Evolutionary conservation across 2,329 filamentous ascomycete species (phyloP).

Genomic region (Fusarium sp.): DNA sequence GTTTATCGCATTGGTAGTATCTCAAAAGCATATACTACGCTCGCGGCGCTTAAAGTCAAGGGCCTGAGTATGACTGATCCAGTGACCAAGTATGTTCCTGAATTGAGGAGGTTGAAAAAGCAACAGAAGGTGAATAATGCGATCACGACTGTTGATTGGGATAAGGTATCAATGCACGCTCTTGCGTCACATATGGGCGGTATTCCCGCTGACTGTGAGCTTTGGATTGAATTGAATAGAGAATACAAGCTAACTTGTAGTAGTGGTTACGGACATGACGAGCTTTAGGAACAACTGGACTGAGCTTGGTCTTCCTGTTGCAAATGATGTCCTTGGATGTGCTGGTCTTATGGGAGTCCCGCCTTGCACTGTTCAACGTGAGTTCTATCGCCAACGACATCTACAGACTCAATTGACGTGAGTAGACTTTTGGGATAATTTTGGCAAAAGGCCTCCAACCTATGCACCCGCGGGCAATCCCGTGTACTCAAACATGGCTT

Average conservation of each 20-base stretch:
- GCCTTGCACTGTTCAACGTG: constrained; percentile 3
- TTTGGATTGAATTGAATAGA: rapidly evolving
- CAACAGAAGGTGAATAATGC: constrained; percentile 7
- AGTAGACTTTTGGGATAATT: constrained; percentile 16
- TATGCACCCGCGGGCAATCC: constrained; percentile 1
- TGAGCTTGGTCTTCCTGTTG: constrained; percentile 1
- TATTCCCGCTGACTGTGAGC: constrained; percentile 14
- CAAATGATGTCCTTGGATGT: not conserved
- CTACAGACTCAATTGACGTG: not conserved
- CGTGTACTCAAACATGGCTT: constrained; percentile 15
- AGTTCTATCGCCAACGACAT: not conserved
- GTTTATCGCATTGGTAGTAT: constrained; percentile 24
- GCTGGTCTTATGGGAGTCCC: constrained; percentile 2
- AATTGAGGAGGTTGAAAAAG: constrained; percentile 6
- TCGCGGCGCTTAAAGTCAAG: constrained; percentile 3
- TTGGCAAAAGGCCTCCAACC: constrained; percentile 13
- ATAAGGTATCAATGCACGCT: not conserved
- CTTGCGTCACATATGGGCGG: constrained; percentile 25
- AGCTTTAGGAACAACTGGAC: constrained; percentile 19
- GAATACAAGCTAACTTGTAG: not conserved
- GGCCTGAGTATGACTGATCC: constrained; percentile 11
- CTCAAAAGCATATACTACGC: constrained; percentile 13
- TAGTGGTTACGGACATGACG: constrained; percentile 17
- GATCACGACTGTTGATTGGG: constrained; percentile 6
- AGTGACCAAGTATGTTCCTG: constrained; percentile 25